Base-by-base conservation (phyloP, 768 basidiomycete genomes). In the Pleurotus giganteus region DNA sequence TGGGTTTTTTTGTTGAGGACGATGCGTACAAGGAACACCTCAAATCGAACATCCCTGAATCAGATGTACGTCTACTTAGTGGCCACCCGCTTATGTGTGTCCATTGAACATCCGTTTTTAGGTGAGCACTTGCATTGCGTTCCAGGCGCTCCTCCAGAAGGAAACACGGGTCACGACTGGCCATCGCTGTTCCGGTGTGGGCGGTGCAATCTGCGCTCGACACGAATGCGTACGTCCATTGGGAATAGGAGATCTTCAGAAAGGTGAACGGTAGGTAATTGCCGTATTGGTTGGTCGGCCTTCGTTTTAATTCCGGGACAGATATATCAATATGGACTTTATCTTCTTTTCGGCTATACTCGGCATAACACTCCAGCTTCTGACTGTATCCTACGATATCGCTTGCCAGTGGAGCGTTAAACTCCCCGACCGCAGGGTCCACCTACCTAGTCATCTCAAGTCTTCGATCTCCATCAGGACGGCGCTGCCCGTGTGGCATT, bases 381-480 rank as follows among this genome's bases (percentile, higher is more conserved):
- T 64, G 4, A 36, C 65, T n/a, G 17, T 67, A 4, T 63, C 58
- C 11, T 72, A 72, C 46, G 70, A 72, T 57, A 71, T 73, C 26
- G 62, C 54, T 9, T 73, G 71, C 55, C 68, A 71, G 37, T 73
- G 63, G 60, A 54, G 39, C 32, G 32, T 60, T 15, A 58, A 63
- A 7, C 45, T 70, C 39, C 49, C 42, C 11, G 26, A 26, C 26
- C 62, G 66, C 3, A 52, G 62, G 31, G 11, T 23, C 12, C 21
- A 29, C 15, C 42, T 63, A n/a, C 63, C 63, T 2, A 19, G 23
- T 8, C 12, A 15, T 26, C 47, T 55, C 39, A 47, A 53, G 9
- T n/a, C 46, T 6, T 42, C 27, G 57, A 69, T 2, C 63, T 61
- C 11, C 59, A 56, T 28, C 36, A 45, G 31, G 19, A 66, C 32